These are phyloP conservation scores for Lepidium africanum DNA, from an alignment of 345 rosid species.

Conservation along the genomic window DNA sequence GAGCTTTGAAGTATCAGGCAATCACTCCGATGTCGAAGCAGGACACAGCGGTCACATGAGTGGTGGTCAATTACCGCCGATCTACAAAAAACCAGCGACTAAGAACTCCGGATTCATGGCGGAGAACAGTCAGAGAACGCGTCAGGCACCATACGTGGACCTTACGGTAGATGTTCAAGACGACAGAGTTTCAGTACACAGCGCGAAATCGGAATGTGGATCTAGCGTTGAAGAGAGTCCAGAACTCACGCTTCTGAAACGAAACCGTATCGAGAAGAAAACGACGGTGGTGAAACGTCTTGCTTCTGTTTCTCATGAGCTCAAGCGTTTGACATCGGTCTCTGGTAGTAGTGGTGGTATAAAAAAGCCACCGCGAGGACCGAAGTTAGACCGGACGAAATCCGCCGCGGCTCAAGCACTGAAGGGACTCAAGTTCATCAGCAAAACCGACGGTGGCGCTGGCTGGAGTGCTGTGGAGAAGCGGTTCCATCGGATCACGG, in stretches of 20 bases:
- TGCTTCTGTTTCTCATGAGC: constrained; percentile 56
- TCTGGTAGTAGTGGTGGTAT: constrained; percentile 14
- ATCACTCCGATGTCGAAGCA: constrained; percentile 39
- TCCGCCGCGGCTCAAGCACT: constrained; percentile 57
- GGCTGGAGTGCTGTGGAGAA: constrained; percentile 69
- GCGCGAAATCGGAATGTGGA: constrained; percentile 33
- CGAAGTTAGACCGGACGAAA: constrained; percentile 54
- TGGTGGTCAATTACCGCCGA: constrained; percentile 40
- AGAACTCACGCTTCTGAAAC: constrained; percentile 35
- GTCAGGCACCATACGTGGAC: constrained; percentile 22
- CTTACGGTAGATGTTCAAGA: constrained; percentile 39
- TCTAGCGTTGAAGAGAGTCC: constrained; percentile 31
- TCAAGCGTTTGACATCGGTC: constrained; percentile 49
- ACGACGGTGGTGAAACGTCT: constrained; percentile 38
- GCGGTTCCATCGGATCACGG: constrained; percentile 51
- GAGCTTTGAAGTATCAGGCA: constrained; percentile 30
- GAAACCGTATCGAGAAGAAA: constrained; percentile 47
- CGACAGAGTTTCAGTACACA: constrained; percentile 27
- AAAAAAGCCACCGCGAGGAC: constrained; percentile 26
- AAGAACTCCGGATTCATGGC: constrained; percentile 28
- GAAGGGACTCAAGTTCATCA: constrained; percentile 72
- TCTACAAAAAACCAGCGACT: constrained; percentile 33
- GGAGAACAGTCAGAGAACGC: constrained; percentile 18
- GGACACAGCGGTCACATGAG: constrained; percentile 41
- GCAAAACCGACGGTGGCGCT: constrained; percentile 57